These are phyloP conservation scores for Calycina herbarum DNA, from an alignment of 2,329 filamentous ascomycete genomes.

Conservation along the genomic window DNA sequence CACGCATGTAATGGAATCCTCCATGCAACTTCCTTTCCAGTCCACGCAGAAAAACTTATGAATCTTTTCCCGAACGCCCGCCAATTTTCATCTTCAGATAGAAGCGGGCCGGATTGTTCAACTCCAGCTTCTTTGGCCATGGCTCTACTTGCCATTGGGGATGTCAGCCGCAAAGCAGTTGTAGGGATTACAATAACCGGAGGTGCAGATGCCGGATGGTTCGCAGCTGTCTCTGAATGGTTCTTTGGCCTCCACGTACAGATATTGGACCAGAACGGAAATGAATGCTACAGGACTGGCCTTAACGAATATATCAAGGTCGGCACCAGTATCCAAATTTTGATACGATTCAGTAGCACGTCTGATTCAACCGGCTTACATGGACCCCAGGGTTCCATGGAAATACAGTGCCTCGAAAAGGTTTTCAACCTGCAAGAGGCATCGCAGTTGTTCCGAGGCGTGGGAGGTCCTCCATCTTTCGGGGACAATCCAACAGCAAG, in stretches of 20 bases:
- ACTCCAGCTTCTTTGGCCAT: background rate
- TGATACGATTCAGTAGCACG: background rate
- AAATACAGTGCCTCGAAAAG: background rate
- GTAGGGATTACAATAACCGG: constrained; percentile 21
- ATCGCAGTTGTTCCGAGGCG: background rate
- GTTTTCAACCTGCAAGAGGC: background rate
- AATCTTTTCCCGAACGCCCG: background rate
- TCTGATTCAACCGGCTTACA: background rate
- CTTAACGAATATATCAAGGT: background rate
- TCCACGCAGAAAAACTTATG: constrained; percentile 1
- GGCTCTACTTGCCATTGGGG: constrained; percentile 11
- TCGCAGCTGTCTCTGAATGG: constrained; percentile 28
- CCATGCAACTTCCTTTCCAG: background rate
- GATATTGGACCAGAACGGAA: background rate
- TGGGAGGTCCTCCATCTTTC: background rate
- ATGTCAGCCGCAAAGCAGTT: background rate
- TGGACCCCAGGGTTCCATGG: background rate
- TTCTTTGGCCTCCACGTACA: constrained; percentile 6
- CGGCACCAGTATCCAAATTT: background rate
- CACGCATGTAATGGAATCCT: background rate
- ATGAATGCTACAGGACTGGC: background rate
- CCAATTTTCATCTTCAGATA: constrained; percentile 1
- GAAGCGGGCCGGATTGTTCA: constrained; percentile 13
- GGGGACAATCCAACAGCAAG: background rate
- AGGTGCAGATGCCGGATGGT: constrained; percentile 24